Percentiles rank a stretch among this genome's conserved stretches.
phyloP scores from a whole-genome alignment of 1,284 basidiomycete species.

The Tilletia horrida region DNA sequence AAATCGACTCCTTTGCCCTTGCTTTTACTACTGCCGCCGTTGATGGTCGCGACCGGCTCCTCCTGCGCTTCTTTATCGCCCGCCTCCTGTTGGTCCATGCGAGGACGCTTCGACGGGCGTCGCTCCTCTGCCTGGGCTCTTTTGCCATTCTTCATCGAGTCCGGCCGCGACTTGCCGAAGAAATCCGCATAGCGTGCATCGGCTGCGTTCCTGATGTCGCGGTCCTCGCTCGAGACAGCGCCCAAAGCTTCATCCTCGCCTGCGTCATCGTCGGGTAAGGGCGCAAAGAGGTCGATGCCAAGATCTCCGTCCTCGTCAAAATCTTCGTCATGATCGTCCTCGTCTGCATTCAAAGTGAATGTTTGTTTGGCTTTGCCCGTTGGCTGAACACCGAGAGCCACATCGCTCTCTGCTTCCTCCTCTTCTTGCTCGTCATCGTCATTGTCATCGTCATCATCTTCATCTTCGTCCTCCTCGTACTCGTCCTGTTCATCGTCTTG shows the following conservation, averaged over 20 bases:
- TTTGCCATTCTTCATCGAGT: too few species aligned
- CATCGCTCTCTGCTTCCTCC: neutral
- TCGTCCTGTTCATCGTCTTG: neutral
- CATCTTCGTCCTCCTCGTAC: constrained; percentile 28
- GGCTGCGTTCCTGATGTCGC: constrained; percentile 29
- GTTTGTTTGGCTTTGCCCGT: neutral
- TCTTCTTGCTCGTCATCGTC: constrained; percentile 34
- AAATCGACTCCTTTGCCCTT: constrained; percentile 36
- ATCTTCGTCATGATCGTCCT: neutral
- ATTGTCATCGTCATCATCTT: constrained; percentile 31
- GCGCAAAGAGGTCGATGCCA: constrained; percentile 36
- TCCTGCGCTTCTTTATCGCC: too few species aligned
- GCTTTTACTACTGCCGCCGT: constrained; percentile 24
- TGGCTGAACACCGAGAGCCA: too few species aligned
- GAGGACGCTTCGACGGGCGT: neutral
- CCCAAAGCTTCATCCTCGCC: constrained; percentile 39
- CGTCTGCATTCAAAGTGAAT: neutral
- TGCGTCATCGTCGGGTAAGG: constrained; percentile 33
- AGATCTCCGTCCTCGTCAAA: constrained; percentile 28
- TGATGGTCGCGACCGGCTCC: neutral
- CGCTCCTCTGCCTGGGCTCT: neutral
- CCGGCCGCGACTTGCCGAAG: constrained; percentile 62
- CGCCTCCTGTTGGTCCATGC: too few species aligned
- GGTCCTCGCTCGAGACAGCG: constrained; percentile 35
- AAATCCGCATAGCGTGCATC: constrained; percentile 59